These are phyloP conservation scores for Ilyonectria destructans DNA, from an alignment of 2,329 filamentous ascomycete species.

Conservation along the genomic window DNA sequence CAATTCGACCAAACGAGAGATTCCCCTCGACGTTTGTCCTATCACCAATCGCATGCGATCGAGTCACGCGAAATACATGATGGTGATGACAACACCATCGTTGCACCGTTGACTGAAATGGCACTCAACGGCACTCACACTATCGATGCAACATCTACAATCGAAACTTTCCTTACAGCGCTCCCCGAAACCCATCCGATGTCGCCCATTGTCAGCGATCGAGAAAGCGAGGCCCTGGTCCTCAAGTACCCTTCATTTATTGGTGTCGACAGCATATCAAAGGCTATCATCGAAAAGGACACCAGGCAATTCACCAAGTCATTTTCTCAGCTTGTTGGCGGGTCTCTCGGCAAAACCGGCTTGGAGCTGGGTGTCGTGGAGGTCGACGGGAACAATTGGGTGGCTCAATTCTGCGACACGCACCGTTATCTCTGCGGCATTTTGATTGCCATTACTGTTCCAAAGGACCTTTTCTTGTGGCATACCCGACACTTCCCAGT, in stretches of 20 bases:
- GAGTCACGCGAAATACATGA: not conserved
- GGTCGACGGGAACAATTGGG: slow-evolving; percentile 23
- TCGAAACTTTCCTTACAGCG: slow-evolving; percentile 4
- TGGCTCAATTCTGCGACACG: slow-evolving; percentile 8
- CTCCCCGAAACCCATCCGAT: slow-evolving; percentile 4
- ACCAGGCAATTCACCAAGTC: slow-evolving; percentile 11
- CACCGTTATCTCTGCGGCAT: slow-evolving; percentile 29
- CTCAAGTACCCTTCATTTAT: slow-evolving; percentile 15
- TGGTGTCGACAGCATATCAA: slow-evolving; percentile 18
- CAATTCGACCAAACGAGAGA: not conserved
- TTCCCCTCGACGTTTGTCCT: no score
- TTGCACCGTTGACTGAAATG: not conserved
- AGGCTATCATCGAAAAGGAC: slow-evolving; percentile 28
- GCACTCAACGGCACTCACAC: slow-evolving; percentile 21
- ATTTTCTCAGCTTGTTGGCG: slow-evolving; percentile 21
- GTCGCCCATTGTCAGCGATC: not conserved
- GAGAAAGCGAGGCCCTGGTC: not conserved
- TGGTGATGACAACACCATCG: not conserved
- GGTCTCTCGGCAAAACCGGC: slow-evolving; percentile 15
- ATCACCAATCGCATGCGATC: no score
- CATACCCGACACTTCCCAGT: slow-evolving; percentile 23
- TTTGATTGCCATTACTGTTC: slow-evolving; percentile 24
- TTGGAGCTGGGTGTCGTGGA: slow-evolving; percentile 21
- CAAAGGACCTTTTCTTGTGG: slow-evolving; percentile 26
- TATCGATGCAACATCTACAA: not conserved